Percentiles rank a stretch among this genome's conserved stretches.
phyloP scores from a whole-genome alignment of 139 green algal species.

The Closterium sp. region DNA sequence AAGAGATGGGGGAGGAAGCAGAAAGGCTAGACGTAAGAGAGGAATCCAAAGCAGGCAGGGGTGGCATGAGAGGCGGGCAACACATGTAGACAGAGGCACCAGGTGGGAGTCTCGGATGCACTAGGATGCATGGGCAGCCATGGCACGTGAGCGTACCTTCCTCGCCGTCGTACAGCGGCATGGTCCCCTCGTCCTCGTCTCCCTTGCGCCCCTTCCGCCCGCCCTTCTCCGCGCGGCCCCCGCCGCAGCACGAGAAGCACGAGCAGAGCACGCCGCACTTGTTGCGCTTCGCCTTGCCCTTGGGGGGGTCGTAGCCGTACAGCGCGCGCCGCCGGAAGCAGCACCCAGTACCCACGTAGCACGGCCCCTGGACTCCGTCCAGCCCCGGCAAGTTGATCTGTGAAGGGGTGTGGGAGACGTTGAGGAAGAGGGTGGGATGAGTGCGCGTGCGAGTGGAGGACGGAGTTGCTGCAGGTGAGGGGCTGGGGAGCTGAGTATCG shows the following conservation, averaged over 20 bases:
- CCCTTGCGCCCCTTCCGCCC: not conserved
- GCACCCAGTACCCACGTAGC: conserved; percentile 44
- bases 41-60: too few species aligned
- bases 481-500: not conserved
- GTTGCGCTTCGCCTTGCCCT: conserved; percentile 22
- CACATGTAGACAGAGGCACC: too few species aligned
- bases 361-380: conserved; percentile 34
- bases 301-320: conserved; percentile 18
- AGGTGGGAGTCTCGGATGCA: too few species aligned
- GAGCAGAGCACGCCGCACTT: conserved; percentile 6
- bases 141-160: not conserved
- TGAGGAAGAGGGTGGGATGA: not conserved
- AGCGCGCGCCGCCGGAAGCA: conserved; percentile 39
- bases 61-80: too few species aligned
- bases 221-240: not conserved
- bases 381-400: conserved; percentile 29
- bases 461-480: not conserved
- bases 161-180: conserved; percentile 1
- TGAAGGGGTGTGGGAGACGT: not conserved
- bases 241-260: conserved; percentile 7
- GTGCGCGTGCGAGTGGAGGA: not conserved
- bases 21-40: too few species aligned
- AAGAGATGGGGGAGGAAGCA: too few species aligned
- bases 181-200: not conserved
- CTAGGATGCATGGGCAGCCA: too few species aligned